A percentile compares a stretch with the other conserved stretches of the same genome.
These are phyloP conservation scores for Aspergillus panamensis DNA, from an alignment of 495 filamentous ascomycete species.

Conservation along the genomic window DNA sequence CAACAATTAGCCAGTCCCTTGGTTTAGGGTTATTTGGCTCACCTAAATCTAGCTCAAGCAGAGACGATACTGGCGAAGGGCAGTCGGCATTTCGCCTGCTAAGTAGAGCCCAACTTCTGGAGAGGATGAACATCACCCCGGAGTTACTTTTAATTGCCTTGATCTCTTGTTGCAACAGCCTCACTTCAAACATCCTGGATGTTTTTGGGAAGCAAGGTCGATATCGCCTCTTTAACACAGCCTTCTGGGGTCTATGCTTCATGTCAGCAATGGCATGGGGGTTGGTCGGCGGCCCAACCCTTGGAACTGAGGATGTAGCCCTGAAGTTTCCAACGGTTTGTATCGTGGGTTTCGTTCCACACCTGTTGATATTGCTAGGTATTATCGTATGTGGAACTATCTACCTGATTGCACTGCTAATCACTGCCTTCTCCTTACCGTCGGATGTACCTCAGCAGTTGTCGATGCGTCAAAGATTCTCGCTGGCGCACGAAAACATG, in stretches of 20 bases:
- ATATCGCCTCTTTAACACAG: constrained; percentile 78
- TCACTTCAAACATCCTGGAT: constrained; percentile 79
- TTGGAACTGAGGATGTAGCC: constrained; percentile 43
- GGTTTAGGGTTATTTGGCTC: constrained; percentile 64
- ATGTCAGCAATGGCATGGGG: constrained; percentile 77
- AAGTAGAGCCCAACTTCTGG: constrained; percentile 44
- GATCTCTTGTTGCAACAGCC: constrained; percentile 83
- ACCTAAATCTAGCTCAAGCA: constrained; percentile 33
- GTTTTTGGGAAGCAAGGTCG: constrained; percentile 72
- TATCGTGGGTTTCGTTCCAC: constrained; percentile 91
- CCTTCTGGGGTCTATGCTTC: constrained; percentile 83
- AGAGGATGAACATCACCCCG: constrained; percentile 74
- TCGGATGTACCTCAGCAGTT: constrained; percentile 30
- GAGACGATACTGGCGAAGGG: constrained; percentile 22
- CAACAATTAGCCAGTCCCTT: constrained; percentile 70
- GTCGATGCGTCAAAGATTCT: constrained; percentile 54
- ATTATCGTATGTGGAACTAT: constrained; percentile 71
- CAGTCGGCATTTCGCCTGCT: constrained; percentile 37
- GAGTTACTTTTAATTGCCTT: constrained; percentile 83
- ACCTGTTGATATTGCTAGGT: constrained; percentile 75
- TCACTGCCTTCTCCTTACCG: constrained; percentile 71
- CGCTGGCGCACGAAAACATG: constrained; percentile 76
- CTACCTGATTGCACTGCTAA: constrained; percentile 68
- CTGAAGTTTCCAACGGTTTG: constrained; percentile 90
- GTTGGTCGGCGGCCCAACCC: constrained; percentile 54